Evolutionary conservation across 768 basidiomycete species (phyloP), one percentile per base, ranked within the genome.

Genomic region (Boletus rufocinnamomeus): DNA sequence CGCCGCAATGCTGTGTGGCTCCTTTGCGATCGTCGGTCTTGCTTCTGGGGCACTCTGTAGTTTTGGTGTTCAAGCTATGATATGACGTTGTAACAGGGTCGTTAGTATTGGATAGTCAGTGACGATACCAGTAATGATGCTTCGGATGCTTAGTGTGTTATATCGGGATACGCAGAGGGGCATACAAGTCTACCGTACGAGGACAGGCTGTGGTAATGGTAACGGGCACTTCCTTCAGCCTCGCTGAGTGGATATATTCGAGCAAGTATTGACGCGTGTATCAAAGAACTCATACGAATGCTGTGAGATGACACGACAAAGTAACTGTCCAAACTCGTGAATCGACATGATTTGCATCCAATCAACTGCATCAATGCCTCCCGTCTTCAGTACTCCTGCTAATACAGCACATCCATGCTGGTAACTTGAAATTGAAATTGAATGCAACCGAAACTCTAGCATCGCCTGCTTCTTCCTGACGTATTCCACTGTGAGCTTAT

Each of bases 1-100:
- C 13, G 92, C 91, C 4, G 93, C 93, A 9, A 90, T 88, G 0
- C 79, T 96, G 11, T 84, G 84, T 9, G 86, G 82, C 62, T 94
- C 95, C 74, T 90, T 83, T 60, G 70, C 93, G 5, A 87, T 90
- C 1, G 86, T 83, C 6, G 93, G 93, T 4, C 75, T 95, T 52
- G 82, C 82, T 14, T 51, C 83, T 1, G 95, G 95, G 2, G 93
- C 93, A 68, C 69, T 91, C 46, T 77, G 79, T 25, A 95, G 93
- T 72, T 96, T 97, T 70, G 89, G 78, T 2, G 91, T 95, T 13
- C 79, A 86, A 62, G 83, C 79, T 8, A 76, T 80, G 8, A 79
- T 91, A 5, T 93, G 88, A 72, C 66, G 76, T 30, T 25, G 34
- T 25, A 50, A 23, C n/a, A 34, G 21, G 30, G 17, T 45, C 9